Evolutionary conservation across 495 filamentous ascomycete species (phyloP), one percentile per base, ranked within the genome.

Genomic region (Tetracladium setigerum): DNA sequence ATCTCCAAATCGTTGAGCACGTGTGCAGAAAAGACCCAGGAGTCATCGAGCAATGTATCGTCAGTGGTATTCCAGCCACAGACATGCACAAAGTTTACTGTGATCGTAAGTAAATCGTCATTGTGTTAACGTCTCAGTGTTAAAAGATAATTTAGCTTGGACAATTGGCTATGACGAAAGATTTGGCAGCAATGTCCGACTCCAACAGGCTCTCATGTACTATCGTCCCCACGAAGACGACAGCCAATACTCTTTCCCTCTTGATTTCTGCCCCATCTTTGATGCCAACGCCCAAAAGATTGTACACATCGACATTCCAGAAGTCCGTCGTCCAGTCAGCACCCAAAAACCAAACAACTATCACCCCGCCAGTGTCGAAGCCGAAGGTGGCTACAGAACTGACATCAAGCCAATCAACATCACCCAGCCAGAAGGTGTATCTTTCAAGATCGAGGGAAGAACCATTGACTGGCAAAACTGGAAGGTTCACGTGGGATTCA

Each of bases 131-230:
- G n/a, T n/a, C n/a, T n/a, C n/a, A n/a, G n/a, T n/a, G n/a, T n/a
- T n/a, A n/a, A n/a, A n/a, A n/a, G n/a, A n/a, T 34, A 17, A 38
- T 18, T 37, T 53, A 86, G 87, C 90, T 11, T 96, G 90, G 90
- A 95, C 90, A 12, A 95, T 96, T 66, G 90, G 90, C 15, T 95
- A 88, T 56, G 90, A 96, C 58, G 89, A 94, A 69, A 82, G 90
- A 5, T 91, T 89, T 55, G 89, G 90, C 42, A 89, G 67, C 56
- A 74, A 72, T 30, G 73, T 88, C 24, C 83, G 90, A 47, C 75
- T 95, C 13, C 90, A 96, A 60, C 90, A 96, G 64, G 90, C 89
- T 13, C 69, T 96, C 32, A 95, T 95, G 87, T 96, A 96, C 70
- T 96, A 95, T 63, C 80, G 90, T 18, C 90, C 89, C 13, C 74